Conservation (phyloP, 2,329 filamentous ascomycete genomes). For the Graphiopsis chlorocephala region DNA sequence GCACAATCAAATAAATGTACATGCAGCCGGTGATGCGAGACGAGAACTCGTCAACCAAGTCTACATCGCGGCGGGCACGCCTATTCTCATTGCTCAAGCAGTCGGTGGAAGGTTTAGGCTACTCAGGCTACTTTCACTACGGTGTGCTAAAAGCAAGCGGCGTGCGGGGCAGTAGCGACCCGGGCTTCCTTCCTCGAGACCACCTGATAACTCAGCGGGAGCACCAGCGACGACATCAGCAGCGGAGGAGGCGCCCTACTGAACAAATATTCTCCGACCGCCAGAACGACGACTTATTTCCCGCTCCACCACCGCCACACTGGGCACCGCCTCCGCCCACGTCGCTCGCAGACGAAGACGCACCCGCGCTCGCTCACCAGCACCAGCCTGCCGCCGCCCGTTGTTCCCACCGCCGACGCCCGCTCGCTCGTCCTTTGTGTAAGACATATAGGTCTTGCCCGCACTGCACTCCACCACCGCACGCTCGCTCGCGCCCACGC, state of each 20-base stretch:
- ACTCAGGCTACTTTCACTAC: neutral
- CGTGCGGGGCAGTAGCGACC: neutral
- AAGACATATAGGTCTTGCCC: constrained; percentile 16
- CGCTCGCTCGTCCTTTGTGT: constrained; percentile 13
- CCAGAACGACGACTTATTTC: neutral
- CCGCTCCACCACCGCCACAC: neutral
- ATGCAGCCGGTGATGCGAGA: constrained; percentile 4
- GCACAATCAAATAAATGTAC: neutral
- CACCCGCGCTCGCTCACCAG: constrained; percentile 3
- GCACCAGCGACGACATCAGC: neutral
- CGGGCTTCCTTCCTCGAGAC: neutral
- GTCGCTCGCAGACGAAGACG: neutral
- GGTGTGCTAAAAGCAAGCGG: neutral
- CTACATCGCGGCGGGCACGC: neutral
- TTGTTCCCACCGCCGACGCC: neutral
- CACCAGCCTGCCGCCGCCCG: neutral
- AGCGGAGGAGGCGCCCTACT: neutral
- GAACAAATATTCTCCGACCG: neutral
- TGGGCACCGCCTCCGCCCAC: neutral
- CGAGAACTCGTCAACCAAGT: neutral
- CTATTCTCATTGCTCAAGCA: neutral
- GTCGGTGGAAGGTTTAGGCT: neutral
- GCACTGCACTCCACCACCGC: constrained; percentile 8
- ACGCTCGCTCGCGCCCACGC: constrained; percentile 9
- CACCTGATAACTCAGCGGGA: neutral